Percentiles rank a stretch among this genome's conserved stretches.
phyloP scores from a whole-genome alignment of 768 basidiomycete species.

The Termitomyces sp. region DNA sequence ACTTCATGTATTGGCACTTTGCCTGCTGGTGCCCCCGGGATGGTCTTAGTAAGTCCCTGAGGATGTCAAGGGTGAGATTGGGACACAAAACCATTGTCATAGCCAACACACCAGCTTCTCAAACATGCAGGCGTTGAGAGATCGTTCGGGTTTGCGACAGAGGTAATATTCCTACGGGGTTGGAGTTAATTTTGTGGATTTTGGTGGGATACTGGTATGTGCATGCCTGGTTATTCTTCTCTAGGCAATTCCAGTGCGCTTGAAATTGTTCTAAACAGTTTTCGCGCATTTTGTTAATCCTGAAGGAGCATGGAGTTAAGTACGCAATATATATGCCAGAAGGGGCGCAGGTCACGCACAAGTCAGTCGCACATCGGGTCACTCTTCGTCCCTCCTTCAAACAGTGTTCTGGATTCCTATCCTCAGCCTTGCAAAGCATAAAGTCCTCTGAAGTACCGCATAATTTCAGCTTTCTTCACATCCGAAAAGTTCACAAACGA shows the following conservation, averaged over 20 bases:
- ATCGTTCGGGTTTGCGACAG: constrained; percentile 85
- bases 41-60: constrained; percentile 86
- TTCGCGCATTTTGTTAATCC: constrained; percentile 90
- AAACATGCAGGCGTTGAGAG: constrained; percentile 92
- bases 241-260: constrained; percentile 91
- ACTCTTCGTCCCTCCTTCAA: constrained; percentile 93
- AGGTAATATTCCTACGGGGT: constrained; percentile 72
- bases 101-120: constrained; percentile 70
- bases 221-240: constrained; percentile 87
- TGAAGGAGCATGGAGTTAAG: constrained; percentile 23
- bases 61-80: not conserved
- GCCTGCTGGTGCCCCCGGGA: constrained; percentile 83
- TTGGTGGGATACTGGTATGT: constrained; percentile 6
- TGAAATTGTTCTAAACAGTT: constrained; percentile 86
- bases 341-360: constrained; percentile 50
- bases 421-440: constrained; percentile 97
- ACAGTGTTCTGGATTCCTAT: constrained; percentile 86
- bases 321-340: not conserved
- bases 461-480: not conserved
- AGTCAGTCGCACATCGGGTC: constrained; percentile 88
- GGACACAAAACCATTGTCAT: not conserved
- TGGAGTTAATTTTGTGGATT: not conserved
- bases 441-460: constrained; percentile 27
- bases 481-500: constrained; percentile 20
- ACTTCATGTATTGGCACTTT: constrained; percentile 86